A percentile compares a stretch with the other conserved stretches of the same genome.
Evolutionary conservation across 1,139 yeast genomes (phyloP).

Genomic region (Pneumocystis wakefieldiae): DNA sequence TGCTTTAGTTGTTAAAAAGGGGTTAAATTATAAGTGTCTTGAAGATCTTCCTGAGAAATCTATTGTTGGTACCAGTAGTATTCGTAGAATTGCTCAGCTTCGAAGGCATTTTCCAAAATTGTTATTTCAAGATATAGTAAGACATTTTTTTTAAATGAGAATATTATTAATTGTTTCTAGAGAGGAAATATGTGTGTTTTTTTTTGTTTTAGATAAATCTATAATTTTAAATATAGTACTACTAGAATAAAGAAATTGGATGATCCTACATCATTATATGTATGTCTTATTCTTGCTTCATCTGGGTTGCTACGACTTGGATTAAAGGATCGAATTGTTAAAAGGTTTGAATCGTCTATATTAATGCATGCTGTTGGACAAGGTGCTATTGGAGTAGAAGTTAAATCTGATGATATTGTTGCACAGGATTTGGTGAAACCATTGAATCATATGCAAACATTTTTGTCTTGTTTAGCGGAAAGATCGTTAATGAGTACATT

Average conservation of each 20-base stretch:
- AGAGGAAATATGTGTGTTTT: conserved; percentile 51
- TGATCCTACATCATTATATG: conserved; percentile 40
- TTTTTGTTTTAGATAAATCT: neutral
- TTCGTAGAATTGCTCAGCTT: conserved; percentile 75
- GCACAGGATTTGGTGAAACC: conserved; percentile 41
- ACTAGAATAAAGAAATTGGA: neutral
- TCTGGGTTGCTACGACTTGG: conserved; percentile 77
- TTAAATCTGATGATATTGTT: conserved; percentile 49
- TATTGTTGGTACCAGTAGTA: conserved; percentile 85
- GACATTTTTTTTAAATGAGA: neutral
- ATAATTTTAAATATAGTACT: neutral
- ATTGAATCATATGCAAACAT: conserved; percentile 53
- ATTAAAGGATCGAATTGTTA: conserved; percentile 51
- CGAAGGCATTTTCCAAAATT: conserved; percentile 44
- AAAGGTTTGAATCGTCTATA: conserved; percentile 53
- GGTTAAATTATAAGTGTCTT: conserved; percentile 47
- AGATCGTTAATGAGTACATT: conserved; percentile 71
- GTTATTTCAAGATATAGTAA: conserved; percentile 47
- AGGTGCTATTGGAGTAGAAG: conserved; percentile 90
- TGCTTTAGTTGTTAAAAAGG: conserved; percentile 68
- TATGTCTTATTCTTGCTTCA: conserved; percentile 75
- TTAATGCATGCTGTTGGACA: conserved; percentile 97
- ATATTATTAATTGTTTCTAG: neutral
- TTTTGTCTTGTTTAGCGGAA: conserved; percentile 78
- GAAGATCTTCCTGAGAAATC: conserved; percentile 71